Conservation (phyloP, 177 flowering plant species). For the Vitis hybrid region DNA sequence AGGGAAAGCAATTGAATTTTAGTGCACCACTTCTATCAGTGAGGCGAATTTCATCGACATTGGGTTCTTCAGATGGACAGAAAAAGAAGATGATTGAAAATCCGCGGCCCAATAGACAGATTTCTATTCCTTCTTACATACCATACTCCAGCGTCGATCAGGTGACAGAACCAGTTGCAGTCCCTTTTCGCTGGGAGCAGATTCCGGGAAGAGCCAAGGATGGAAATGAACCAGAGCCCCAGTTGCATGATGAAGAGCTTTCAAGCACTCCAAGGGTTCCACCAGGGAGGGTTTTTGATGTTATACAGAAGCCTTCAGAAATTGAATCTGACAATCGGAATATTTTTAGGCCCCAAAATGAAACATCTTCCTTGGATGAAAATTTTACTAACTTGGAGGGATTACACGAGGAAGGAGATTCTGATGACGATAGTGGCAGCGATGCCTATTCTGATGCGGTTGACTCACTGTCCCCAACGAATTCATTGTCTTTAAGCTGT, state of each 20-base stretch:
- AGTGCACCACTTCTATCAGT: constrained; percentile 58
- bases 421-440: constrained; percentile 17
- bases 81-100: constrained; percentile 13
- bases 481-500: constrained; percentile 30
- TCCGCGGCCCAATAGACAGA: constrained; percentile 15
- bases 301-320: constrained; percentile 2
- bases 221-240: constrained; percentile 8
- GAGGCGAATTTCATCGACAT: constrained; percentile 37
- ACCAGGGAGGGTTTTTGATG: constrained; percentile 27
- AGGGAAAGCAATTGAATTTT: constrained; percentile 46
- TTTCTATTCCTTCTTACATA: constrained; percentile 14
- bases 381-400: constrained; percentile 14
- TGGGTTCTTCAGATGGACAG: constrained; percentile 11
- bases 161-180: constrained; percentile 50
- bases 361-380: constrained; percentile 9
- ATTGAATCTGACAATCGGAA: constrained; percentile 15
- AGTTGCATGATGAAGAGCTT: constrained; percentile 11
- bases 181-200: constrained; percentile 76
- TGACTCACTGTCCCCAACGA: constrained; percentile 30
- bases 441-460: constrained; percentile 42
- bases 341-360: constrained; percentile 12
- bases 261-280: constrained; percentile 39
- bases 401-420: constrained; percentile 6
- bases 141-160: constrained; percentile 27
- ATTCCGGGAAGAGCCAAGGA: constrained; percentile 53